Percentiles rank a stretch among this genome's conserved stretches.
Evolutionary conservation across 106 monocot genomes (phyloP).

Genomic region (Phalaenopsis aphrodite): DNA sequence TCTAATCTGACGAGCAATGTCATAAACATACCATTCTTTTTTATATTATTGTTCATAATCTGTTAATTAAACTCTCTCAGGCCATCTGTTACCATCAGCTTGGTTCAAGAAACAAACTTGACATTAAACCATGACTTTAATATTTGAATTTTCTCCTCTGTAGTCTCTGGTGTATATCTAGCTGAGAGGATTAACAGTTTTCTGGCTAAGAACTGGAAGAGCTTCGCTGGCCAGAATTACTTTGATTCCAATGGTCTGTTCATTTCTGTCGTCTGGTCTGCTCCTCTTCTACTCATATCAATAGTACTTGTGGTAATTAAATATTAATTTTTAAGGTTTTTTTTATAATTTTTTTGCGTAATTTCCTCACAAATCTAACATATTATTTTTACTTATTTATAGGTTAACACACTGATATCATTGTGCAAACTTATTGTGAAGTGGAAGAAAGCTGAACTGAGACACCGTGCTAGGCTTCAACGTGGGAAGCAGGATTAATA

Average conservation of each 20-base stretch:
- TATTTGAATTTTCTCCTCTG: constrained; percentile 6
- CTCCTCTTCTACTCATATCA: constrained; percentile 64
- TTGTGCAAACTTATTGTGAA: constrained; percentile 46
- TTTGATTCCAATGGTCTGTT: constrained; percentile 81
- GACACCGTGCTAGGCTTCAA: constrained; percentile 43
- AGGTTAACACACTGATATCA: constrained; percentile 58
- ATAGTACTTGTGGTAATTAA: constrained; percentile 68
- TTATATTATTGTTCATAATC: no score
- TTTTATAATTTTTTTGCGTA: background rate
- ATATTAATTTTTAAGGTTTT: background rate
- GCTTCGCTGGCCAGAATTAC: constrained; percentile 81
- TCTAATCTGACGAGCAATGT: no score
- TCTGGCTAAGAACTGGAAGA: constrained; percentile 68
- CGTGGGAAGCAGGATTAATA: constrained; percentile 39
- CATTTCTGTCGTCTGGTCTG: constrained; percentile 89
- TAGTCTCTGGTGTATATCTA: constrained; percentile 85
- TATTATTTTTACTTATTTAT: constrained; percentile 1
- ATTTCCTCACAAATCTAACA: background rate
- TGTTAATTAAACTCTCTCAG: no score
- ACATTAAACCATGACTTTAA: background rate
- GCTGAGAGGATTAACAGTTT: constrained; percentile 77
- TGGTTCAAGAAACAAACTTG: no score
- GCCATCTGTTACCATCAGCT: no score
- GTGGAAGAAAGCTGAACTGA: constrained; percentile 68
- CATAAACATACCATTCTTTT: no score